phyloP scores from a whole-genome alignment of 352 stramenopile species.

The Phytopythium oedochilum region DNA sequence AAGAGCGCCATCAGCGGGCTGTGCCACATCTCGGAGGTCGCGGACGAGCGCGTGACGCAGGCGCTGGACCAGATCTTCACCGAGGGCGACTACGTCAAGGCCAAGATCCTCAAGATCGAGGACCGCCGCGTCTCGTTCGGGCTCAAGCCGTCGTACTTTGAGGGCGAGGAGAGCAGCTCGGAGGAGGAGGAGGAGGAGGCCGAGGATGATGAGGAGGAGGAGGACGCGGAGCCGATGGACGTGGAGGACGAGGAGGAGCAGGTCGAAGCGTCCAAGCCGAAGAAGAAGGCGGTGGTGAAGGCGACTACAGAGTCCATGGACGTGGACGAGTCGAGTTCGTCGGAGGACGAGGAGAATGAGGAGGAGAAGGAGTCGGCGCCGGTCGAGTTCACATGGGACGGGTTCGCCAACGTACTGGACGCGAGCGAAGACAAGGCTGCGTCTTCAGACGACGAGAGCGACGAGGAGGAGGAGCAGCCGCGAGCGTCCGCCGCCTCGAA shows the following conservation, averaged over 20 bases:
- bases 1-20: constrained; percentile 94
- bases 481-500: constrained; percentile 29
- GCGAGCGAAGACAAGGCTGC: constrained; percentile 33
- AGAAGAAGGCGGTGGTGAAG: constrained; percentile 28
- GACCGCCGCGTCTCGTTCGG: constrained; percentile 91
- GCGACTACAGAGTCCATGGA: constrained; percentile 30
- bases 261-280: constrained; percentile 23
- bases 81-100: constrained; percentile 95
- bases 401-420: constrained; percentile 71
- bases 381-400: constrained; percentile 88
- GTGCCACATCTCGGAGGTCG: constrained; percentile 95
- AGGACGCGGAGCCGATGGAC: constrained; percentile 43
- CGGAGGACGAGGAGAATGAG: constrained; percentile 58
- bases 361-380: constrained; percentile 16
- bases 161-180: constrained; percentile 87
- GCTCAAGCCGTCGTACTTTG: constrained; percentile 97
- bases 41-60: constrained; percentile 93
- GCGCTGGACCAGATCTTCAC: constrained; percentile 91
- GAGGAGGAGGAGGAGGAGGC: constrained; percentile 81
- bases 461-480: constrained; percentile 45
- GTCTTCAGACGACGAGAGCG: constrained; percentile 40
- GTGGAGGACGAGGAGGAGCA: constrained; percentile 45
- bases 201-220: constrained; percentile 44
- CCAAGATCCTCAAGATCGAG: constrained; percentile 95
- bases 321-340: constrained; percentile 50